Evolutionary conservation across 2,329 filamentous ascomycete species (phyloP).

Genomic region (Xylariaceae sp.): DNA sequence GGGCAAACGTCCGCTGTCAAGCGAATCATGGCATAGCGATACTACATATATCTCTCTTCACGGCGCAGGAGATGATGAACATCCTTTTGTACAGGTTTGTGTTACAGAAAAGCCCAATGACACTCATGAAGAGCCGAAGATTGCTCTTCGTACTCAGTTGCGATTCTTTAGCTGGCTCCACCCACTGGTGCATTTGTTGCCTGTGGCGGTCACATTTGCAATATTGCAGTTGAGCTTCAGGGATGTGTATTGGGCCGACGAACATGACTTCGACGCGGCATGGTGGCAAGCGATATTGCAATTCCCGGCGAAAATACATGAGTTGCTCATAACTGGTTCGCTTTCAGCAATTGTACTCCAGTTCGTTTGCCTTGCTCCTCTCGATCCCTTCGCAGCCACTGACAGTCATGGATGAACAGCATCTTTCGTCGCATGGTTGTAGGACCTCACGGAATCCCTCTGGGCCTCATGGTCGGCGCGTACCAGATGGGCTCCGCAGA

Average conservation of each 20-base stretch:
- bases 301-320: conserved; percentile 13
- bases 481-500: conserved; percentile 14
- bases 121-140: conserved; percentile 5
- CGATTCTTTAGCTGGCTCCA: conserved; percentile 1
- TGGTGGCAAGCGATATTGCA: conserved; percentile 9
- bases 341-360: conserved; percentile 15
- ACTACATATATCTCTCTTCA: neutral
- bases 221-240: conserved; percentile 9
- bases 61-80: neutral
- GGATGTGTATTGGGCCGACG: conserved; percentile 6
- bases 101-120: neutral
- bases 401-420: neutral
- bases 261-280: neutral
- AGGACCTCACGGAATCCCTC: conserved; percentile 4
- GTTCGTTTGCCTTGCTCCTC: neutral
- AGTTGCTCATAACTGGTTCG: conserved; percentile 10
- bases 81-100: neutral
- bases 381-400: neutral
- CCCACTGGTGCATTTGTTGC: conserved; percentile 9
- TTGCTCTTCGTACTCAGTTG: neutral
- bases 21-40: neutral
- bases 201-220: neutral
- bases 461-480: conserved; percentile 14
- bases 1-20: no score
- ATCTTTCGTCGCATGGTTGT: conserved; percentile 15